These are phyloP conservation scores for Solanum boliviense DNA, from an alignment of 257 asterid genomes.

Conservation along the genomic window DNA sequence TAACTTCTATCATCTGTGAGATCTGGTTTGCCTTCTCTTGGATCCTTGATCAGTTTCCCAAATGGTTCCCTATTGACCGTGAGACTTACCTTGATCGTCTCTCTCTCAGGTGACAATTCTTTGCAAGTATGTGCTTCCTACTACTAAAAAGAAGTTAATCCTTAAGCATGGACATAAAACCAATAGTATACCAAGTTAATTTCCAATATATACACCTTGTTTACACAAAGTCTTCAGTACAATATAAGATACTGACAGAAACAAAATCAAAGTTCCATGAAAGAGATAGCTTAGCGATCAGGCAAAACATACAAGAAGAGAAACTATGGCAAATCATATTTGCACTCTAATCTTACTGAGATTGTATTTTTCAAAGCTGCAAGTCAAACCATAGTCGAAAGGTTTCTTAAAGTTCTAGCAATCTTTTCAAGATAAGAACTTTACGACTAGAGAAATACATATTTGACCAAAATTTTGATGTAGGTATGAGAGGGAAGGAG, in stretches of 20 bases:
- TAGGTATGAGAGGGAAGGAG: constrained; percentile 93
- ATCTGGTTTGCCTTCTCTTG: constrained; percentile 96
- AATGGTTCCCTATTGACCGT: constrained; percentile 88
- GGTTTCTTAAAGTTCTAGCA: background rate
- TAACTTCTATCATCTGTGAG: constrained; percentile 87
- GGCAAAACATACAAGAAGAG: background rate
- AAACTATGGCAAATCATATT: background rate
- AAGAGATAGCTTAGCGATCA: background rate
- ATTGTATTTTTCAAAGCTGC: background rate
- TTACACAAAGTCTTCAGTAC: background rate
- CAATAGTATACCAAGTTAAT: background rate
- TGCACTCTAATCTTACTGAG: background rate
- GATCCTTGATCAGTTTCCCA: constrained; percentile 99
- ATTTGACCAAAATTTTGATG: constrained; percentile 8
- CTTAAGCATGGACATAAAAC: background rate
- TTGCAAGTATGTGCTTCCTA: background rate
- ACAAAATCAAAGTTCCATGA: background rate
- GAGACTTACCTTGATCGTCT: constrained; percentile 96
- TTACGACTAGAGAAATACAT: background rate
- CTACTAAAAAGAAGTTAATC: background rate
- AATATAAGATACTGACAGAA: background rate
- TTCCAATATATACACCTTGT: background rate
- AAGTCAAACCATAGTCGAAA: background rate
- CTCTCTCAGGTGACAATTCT: constrained; percentile 52
- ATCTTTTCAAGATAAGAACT: background rate